Conservation (phyloP, 768 basidiomycete species). For the Mycena indigotica region DNA sequence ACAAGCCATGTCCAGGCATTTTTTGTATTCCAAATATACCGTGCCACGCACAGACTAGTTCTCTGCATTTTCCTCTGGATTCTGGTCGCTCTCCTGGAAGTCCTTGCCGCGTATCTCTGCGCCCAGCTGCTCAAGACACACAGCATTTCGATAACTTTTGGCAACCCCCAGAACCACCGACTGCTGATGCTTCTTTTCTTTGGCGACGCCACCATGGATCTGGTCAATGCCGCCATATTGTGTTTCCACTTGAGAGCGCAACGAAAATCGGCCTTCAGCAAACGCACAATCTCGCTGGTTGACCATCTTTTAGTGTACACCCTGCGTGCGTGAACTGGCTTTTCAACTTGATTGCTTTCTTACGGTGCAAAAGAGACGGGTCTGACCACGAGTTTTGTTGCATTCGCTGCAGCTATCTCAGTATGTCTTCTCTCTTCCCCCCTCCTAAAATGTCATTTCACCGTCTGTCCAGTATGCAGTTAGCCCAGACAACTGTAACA, state of each 20-base stretch:
- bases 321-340: slow-evolving; percentile 8
- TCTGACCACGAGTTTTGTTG: background rate
- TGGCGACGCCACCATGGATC: slow-evolving; percentile 14
- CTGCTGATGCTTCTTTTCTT: slow-evolving; percentile 15
- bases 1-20: slow-evolving; percentile 9
- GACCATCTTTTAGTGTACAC: slow-evolving; percentile 16
- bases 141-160: slow-evolving; percentile 5
- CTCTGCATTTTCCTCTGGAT: slow-evolving; percentile 11
- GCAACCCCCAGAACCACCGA: background rate
- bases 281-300: slow-evolving; percentile 8
- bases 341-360: background rate
- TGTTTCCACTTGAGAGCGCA: slow-evolving; percentile 13
- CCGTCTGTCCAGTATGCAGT: slow-evolving; percentile 8
- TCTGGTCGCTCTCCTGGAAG: slow-evolving; percentile 7
- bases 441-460: too few species aligned
- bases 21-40: slow-evolving; percentile 15
- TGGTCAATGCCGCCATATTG: slow-evolving; percentile 14
- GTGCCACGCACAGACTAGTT: slow-evolving; percentile 1
- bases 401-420: background rate
- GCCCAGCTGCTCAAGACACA: slow-evolving; percentile 7
- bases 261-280: slow-evolving; percentile 12
- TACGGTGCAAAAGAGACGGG: slow-evolving; percentile 9
- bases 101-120: background rate
- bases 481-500: slow-evolving; percentile 14
- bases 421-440: too few species aligned